Evolutionary conservation across 495 filamentous ascomycete genomes (phyloP), one percentile per base, ranked within the genome.

Genomic region (Penicillium canariense): DNA sequence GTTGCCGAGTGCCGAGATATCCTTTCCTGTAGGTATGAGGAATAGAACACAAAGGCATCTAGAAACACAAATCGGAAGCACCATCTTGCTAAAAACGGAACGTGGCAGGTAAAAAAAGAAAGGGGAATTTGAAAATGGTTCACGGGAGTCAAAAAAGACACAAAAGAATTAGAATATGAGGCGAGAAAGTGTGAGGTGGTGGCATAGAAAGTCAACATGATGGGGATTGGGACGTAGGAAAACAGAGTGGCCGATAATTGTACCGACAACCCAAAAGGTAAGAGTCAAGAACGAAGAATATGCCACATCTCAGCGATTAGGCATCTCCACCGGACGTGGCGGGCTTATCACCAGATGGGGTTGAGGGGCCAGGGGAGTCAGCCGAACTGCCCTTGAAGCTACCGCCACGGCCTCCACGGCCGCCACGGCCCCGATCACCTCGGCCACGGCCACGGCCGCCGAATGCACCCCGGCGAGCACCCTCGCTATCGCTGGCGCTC

Each of bases 401-500:
- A 27, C 86, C 83, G 14, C 43, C 43, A 30, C 81, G 79, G 48
- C 76, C 67, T 30, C 68, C 63, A 40, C 71, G 71, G 43, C 72
- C 72, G 36, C 66, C 73, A 44, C 76, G 67, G 31, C 76, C 65
- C 59, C 73, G 57, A 50, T 82, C 78, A 46, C 87, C 78, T 40
- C 83, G 68, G 30, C 78, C 78, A 18, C 85, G 74, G 20, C 82
- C 78, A 5, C 84, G 78, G n/a, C 83, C 83, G 60, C 83, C 80
- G 40, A 86, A 83, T 45, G 84, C 84, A 42, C 87, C 84, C 32
- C 84, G 77, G 17, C 83, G 70, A 28, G 68, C 68, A 43, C 74
- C 82, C 63, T 96, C 90, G 49, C 89, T 92, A 65, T 96, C 94
- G 65, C 90, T 96, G 54, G 88, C 85, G 62, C 85, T 93, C 59